Evolutionary conservation across 2,329 filamentous ascomycete genomes (phyloP).

Genomic region (Acephala macrosclerotiorum): DNA sequence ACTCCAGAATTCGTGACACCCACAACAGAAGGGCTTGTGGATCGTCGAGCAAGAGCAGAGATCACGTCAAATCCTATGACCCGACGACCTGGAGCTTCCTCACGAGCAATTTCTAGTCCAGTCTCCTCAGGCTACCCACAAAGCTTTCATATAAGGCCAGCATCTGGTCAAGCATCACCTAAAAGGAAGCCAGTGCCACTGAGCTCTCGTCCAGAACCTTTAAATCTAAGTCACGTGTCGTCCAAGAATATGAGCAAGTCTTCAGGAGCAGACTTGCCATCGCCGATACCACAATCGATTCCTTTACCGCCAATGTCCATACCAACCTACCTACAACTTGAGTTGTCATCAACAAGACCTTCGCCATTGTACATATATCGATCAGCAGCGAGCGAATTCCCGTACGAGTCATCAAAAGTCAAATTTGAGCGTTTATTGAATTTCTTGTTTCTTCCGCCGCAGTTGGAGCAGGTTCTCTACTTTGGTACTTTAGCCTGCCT

Average conservation of each 20-base stretch:
- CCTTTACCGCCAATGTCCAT: conserved; percentile 72
- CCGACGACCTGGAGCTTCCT: conserved; percentile 38
- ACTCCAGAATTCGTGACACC: conserved; percentile 27
- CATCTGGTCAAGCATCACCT: conserved; percentile 36
- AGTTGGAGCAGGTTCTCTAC: conserved; percentile 82
- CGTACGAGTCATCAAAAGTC: conserved; percentile 90
- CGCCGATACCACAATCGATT: conserved; percentile 58
- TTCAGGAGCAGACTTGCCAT: conserved; percentile 33
- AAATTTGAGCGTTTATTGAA: conserved; percentile 94
- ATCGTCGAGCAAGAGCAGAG: conserved; percentile 31
- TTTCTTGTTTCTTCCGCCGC: conserved; percentile 81
- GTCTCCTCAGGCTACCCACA: conserved; percentile 18
- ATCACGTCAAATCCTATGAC: conserved; percentile 21
- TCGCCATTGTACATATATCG: conserved; percentile 72
- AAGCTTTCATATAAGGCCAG: conserved; percentile 34
- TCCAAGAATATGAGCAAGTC: conserved; percentile 27
- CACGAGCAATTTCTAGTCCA: conserved; percentile 39
- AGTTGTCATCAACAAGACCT: conserved; percentile 66
- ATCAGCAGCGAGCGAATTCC: conserved; percentile 62
- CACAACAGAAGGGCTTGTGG: conserved; percentile 20
- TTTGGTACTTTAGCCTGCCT: conserved; percentile 93
- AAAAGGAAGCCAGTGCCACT: conserved; percentile 36
- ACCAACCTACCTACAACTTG: conserved; percentile 69
- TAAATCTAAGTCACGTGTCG: conserved; percentile 36
- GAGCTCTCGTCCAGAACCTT: conserved; percentile 36